Percentiles rank a stretch among this genome's conserved stretches.
Conservation (phyloP, 164 flowering plant genomes). For the Pachysandra terminalis region DNA sequence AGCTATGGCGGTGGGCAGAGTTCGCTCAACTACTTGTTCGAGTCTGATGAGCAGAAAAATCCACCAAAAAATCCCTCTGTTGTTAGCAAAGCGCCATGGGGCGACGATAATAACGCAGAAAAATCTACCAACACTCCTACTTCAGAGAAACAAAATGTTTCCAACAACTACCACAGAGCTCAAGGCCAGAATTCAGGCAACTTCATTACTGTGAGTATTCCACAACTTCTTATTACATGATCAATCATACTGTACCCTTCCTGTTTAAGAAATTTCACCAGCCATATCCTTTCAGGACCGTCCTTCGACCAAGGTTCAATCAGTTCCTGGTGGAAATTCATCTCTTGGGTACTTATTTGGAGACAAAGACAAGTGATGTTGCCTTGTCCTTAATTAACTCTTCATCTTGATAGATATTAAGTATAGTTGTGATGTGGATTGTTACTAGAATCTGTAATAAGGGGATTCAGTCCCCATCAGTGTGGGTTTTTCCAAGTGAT, state of each 20-base stretch:
- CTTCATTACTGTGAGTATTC: conserved; percentile 31
- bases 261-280: too few relatives aligned
- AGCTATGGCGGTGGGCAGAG: conserved; percentile 39
- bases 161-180: conserved; percentile 25
- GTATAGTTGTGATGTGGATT: not conserved
- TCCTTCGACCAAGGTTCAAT: conserved; percentile 41
- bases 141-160: conserved; percentile 11
- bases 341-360: conserved; percentile 50
- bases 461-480: not conserved
- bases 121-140: conserved; percentile 5
- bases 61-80: conserved; percentile 7
- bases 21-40: conserved; percentile 35
- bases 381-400: not conserved
- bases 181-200: conserved; percentile 31
- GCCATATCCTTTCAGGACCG: conserved; percentile 29
- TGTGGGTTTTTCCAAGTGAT: not conserved
- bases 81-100: conserved; percentile 19
- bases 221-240: not conserved
- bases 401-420: not conserved
- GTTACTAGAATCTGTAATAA: not conserved
- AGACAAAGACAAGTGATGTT: conserved; percentile 36
- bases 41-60: conserved; percentile 19
- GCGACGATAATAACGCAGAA: conserved; percentile 13
- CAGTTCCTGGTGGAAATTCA: conserved; percentile 45
- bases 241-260: not conserved